Evolutionary conservation across 2,329 filamentous ascomycete genomes (phyloP).

Genomic region (Ilyonectria robusta): DNA sequence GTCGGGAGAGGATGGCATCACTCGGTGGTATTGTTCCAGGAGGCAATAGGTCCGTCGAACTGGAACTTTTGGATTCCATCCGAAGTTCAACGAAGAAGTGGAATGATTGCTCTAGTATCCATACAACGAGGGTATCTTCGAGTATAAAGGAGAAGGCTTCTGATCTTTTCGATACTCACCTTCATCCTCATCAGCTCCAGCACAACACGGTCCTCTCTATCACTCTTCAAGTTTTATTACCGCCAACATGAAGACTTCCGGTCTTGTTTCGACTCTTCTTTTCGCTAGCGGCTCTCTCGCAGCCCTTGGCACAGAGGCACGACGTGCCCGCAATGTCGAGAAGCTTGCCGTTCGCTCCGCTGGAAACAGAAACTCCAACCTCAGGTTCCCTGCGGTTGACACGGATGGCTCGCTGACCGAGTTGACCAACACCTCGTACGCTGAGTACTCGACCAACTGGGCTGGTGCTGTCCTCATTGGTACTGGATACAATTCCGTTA

Average conservation of each 20-base stretch:
- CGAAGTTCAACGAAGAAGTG: not conserved
- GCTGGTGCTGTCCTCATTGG: slow-evolving; percentile 14
- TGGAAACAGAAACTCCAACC: slow-evolving; percentile 16
- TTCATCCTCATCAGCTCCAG: not conserved
- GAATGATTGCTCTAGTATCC: not conserved
- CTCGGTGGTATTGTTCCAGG: not conserved
- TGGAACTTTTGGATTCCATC: not conserved
- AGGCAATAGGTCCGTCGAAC: slow-evolving; percentile 10
- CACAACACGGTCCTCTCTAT: not conserved
- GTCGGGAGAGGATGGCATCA: slow-evolving; percentile 1
- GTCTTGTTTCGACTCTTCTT: slow-evolving; percentile 14
- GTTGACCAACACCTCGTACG: slow-evolving; percentile 9
- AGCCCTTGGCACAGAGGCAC: slow-evolving; percentile 18
- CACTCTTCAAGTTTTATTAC: not conserved
- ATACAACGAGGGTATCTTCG: not conserved
- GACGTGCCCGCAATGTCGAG: slow-evolving; percentile 19
- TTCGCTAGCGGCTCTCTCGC: slow-evolving; percentile 23
- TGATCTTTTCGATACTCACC: not conserved
- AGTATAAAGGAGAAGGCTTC: slow-evolving; percentile 4
- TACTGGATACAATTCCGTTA: slow-evolving; percentile 16
- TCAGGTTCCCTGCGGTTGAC: slow-evolving; percentile 16
- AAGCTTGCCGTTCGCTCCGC: slow-evolving; percentile 16
- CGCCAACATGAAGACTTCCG: slow-evolving; percentile 17
- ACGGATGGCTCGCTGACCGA: slow-evolving; percentile 3
- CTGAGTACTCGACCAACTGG: slow-evolving; percentile 22